phyloP scores from a whole-genome alignment of 2,329 filamentous ascomycete genomes.

The Byssochlamys sp. region DNA sequence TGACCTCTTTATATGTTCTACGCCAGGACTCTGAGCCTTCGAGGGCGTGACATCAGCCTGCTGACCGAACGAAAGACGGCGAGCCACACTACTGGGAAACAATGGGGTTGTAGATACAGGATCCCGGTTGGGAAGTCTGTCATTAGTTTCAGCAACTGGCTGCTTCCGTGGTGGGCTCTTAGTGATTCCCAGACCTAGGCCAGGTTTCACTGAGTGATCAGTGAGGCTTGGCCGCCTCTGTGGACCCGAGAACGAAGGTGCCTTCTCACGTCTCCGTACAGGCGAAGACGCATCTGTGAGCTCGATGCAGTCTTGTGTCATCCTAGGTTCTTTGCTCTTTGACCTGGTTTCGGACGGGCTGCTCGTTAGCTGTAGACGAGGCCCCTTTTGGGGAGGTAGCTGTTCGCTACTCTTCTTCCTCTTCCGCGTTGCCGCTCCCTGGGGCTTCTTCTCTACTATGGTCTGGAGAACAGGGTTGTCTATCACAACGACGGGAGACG shows the following conservation, averaged over 20 bases:
- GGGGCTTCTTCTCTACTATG: background rate
- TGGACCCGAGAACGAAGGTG: constrained; percentile 13
- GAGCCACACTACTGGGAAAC: constrained; percentile 5
- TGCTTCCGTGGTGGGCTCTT: constrained; percentile 16
- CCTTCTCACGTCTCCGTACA: constrained; percentile 6
- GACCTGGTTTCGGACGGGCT: constrained; percentile 2
- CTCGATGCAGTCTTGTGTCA: background rate
- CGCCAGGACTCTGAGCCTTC: constrained; percentile 7
- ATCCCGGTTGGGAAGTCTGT: background rate
- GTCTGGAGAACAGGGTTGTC: background rate
- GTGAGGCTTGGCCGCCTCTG: constrained; percentile 10
- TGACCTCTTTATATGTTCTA: constrained; percentile 12
- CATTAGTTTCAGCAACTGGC: background rate
- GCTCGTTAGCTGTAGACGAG: constrained; percentile 12
- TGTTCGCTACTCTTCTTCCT: constrained; percentile 17
- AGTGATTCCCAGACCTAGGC: constrained; percentile 21
- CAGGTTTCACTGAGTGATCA: constrained; percentile 6
- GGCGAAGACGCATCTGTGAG: constrained; percentile 7
- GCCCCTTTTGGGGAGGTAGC: constrained; percentile 14
- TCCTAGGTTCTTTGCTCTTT: background rate
- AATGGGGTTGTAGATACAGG: constrained; percentile 1
- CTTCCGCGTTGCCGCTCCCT: constrained; percentile 9
- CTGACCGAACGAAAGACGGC: constrained; percentile 5
- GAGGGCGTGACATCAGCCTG: constrained; percentile 5
- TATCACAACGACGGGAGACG: constrained; percentile 1